Evolutionary conservation across 768 basidiomycete genomes (phyloP), one percentile per base, ranked within the genome.

Genomic region (Hemileccinum impolitum): DNA sequence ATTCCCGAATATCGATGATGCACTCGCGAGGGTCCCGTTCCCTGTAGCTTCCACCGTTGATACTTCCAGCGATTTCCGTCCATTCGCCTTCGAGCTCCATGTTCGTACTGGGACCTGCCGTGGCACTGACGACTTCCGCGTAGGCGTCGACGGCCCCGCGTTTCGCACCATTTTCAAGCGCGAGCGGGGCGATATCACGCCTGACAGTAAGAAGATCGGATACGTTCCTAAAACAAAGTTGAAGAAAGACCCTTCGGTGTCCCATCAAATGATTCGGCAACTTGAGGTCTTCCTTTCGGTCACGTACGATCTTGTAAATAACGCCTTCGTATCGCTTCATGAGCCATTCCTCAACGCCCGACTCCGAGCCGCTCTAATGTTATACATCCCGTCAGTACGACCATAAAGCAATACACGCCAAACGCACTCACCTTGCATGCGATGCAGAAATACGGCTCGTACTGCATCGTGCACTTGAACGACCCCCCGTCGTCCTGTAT

Each of bases 211-310:
- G 81, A 8, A 99, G 82, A 62, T 98, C 95, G 1, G 86, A 82
- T n/a, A 96, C 86, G 62, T 97, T 98, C 45, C 88, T 80, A 68
- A 98, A 99, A 59, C 79, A 84, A 2, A 98, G 78, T 59, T 90
- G 88, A 39, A 98, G 82, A 60, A 87, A 94, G 17, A 94, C 78
- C 25, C 91, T 83, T 23, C 83, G 85, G 61, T 96, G 88, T n/a
- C 94, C 94, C 76, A 98, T 83, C 11, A 99, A 79, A 63, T 99
- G 96, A 64, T 99, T 99, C 1, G 96, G 96, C 64, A 95, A 68
- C 57, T 92, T 84, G 51, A 98, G 81, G 64, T 99, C 96, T 68
- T 97, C 94, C 64, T 97, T 98, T 61, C 81, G 80, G 62, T 86
- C 79, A 23, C 92, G 82, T 31, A 81, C 76, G 40, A 96, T 84